Base-by-base conservation (phyloP, 805 yeast species). In the Blastobotrys robertii region DNA sequence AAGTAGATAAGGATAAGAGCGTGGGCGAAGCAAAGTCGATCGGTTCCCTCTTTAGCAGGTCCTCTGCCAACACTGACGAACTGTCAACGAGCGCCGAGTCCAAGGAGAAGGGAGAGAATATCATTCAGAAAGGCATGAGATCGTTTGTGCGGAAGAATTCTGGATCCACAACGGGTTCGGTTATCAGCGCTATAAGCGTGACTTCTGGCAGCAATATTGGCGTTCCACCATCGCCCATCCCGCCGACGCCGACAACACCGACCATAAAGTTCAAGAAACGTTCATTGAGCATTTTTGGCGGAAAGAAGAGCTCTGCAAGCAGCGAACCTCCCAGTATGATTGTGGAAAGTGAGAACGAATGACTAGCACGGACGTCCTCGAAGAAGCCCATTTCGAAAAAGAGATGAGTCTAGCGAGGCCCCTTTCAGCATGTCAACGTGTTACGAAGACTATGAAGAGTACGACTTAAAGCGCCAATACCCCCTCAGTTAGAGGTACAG, bases 101-200 rank as follows among this genome's bases (percentile, higher is more conserved):
- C 34, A 48, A 42, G 34, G 51, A 45, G 38, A 19, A 19, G 25
- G 25, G 25, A 19, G 25, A 19, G 6, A 50, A 41, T 31, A 43
- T 51, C 37, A 30, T 52, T 11, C 55, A 52, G 28, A 52, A 52
- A 47, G 44, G 55, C 36, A 51, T 51, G 52, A 44, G 55, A 7
- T 38, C 50, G 10, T 51, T 52, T 22, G 39, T 48, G 4, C 40
- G 48, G 6, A 44, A 43, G 32, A 42, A 46, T 12, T 43, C 48
- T 8, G 29, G 46, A 10, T 42, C 47, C 9, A 39, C 49, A 12
- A 22, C 46, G 10, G 19, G 34, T 38, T 4, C 41, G 33, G 14
- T 31, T 11, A 10, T 12, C 37, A 36, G 37, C 33, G 34, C 28
- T 8, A 19, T 19, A 4, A 19, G 25, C 25, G 25, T 19, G 6